Percentiles rank a stretch among this genome's conserved stretches.
Conservation (phyloP, 2,329 filamentous ascomycete genomes). For the Calonectria montana region DNA sequence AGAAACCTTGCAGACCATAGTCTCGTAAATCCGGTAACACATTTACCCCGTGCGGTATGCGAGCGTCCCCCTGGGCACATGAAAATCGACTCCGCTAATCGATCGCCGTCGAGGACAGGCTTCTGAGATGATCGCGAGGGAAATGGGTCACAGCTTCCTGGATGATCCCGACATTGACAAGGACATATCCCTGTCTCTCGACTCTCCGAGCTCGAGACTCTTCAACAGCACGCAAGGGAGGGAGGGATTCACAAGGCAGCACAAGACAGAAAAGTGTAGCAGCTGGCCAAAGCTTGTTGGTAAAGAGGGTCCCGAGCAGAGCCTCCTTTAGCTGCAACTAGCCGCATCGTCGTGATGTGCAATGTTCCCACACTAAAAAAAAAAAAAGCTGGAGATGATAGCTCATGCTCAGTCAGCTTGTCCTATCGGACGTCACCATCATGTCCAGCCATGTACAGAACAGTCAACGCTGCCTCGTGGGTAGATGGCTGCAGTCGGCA, state of each 20-base stretch:
- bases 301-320: conserved; percentile 13
- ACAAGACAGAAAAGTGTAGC: background rate
- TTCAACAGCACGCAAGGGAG: background rate
- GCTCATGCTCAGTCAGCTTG: conserved; percentile 7
- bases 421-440: background rate
- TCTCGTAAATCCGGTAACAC: background rate
- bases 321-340: conserved; percentile 16
- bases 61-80: conserved; percentile 1
- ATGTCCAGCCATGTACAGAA: background rate
- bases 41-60: conserved; percentile 4
- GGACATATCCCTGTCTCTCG: background rate
- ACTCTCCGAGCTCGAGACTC: background rate
- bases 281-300: conserved; percentile 6
- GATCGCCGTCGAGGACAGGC: conserved; percentile 24
- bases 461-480: background rate
- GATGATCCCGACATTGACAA: conserved; percentile 13
- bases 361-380: background rate
- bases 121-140: conserved; percentile 20
- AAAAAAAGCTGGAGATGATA: conserved; percentile 3
- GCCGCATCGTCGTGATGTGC: conserved; percentile 20
- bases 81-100: conserved; percentile 20
- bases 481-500: conserved; percentile 32
- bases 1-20: background rate
- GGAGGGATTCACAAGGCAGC: background rate
- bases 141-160: conserved; percentile 12